These are phyloP conservation scores for Acrocalymma vagum DNA, from an alignment of 2,329 filamentous ascomycete species.

Conservation along the genomic window DNA sequence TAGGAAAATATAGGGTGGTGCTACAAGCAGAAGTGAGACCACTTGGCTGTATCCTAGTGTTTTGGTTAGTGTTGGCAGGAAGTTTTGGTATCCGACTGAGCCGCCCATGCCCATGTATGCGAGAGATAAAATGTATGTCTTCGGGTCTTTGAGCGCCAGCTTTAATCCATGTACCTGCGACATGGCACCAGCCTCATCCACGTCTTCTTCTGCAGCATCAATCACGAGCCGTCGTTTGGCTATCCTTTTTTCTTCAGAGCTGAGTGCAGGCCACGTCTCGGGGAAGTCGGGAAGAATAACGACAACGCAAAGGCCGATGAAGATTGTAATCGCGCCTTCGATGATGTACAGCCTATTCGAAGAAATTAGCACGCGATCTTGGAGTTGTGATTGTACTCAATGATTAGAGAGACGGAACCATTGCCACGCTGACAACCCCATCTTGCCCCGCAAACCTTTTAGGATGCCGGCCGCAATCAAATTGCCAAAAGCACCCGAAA, in stretches of 20 bases:
- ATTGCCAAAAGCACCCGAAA: slow-evolving; percentile 62
- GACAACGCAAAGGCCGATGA: slow-evolving; percentile 40
- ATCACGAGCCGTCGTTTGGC: slow-evolving; percentile 60
- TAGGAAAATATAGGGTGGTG: slow-evolving; percentile 67
- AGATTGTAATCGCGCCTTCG: slow-evolving; percentile 47
- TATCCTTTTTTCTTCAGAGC: slow-evolving; percentile 52
- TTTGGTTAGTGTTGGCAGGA: slow-evolving; percentile 63
- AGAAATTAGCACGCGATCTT: slow-evolving; percentile 40
- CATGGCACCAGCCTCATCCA: slow-evolving; percentile 58
- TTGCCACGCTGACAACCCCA: slow-evolving; percentile 45
- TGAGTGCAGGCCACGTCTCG: slow-evolving; percentile 49
- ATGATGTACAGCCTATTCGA: slow-evolving; percentile 42
- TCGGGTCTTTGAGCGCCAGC: slow-evolving; percentile 60
- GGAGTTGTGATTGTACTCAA: no score
- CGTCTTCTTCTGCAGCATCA: slow-evolving; percentile 53
- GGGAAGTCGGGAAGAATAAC: slow-evolving; percentile 50
- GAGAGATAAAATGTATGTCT: slow-evolving; percentile 59
- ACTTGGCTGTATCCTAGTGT: slow-evolving; percentile 64
- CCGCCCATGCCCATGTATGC: slow-evolving; percentile 60
- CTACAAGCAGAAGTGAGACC: slow-evolving; percentile 64
- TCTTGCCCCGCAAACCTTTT: slow-evolving; percentile 37
- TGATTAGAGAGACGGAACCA: slow-evolving; percentile 31
- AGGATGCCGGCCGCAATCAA: slow-evolving; percentile 63
- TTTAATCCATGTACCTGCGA: slow-evolving; percentile 60
- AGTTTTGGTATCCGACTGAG: slow-evolving; percentile 63